Percentiles rank a stretch among this genome's conserved stretches.
phyloP scores from a whole-genome alignment of 225 moss, liverwort and hornwort genomes.

The Takakia lepidozioides region DNA sequence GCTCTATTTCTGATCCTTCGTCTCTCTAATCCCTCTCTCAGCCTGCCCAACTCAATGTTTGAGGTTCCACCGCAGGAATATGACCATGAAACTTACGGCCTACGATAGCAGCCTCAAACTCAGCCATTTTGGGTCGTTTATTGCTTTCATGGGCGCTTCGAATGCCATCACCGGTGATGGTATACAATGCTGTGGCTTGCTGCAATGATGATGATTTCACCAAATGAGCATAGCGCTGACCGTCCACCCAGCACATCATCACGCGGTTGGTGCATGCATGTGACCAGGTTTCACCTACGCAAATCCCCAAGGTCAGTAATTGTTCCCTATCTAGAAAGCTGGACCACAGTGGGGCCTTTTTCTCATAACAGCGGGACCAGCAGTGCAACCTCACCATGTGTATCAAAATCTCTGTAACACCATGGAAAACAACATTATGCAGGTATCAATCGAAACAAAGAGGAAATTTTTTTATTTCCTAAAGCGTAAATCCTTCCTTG shows the following conservation, averaged over 20 bases:
- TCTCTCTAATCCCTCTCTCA: too few relatives aligned
- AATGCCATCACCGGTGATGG: constrained; percentile 59
- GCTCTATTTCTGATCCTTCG: too few relatives aligned
- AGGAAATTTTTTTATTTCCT: too few relatives aligned
- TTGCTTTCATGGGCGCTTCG: too few relatives aligned
- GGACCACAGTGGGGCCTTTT: background rate
- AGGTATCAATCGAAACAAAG: too few relatives aligned
- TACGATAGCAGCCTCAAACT: too few relatives aligned
- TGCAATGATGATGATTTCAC: constrained; percentile 82
- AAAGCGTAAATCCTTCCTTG: too few relatives aligned
- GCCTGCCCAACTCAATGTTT: too few relatives aligned
- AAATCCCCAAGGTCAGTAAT: background rate
- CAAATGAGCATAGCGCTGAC: constrained; percentile 65
- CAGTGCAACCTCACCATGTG: background rate
- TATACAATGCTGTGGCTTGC: constrained; percentile 47
- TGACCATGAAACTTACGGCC: too few relatives aligned
- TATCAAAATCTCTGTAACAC: background rate
- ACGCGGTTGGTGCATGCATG: constrained; percentile 88
- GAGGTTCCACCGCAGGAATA: too few relatives aligned
- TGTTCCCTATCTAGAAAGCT: too few relatives aligned
- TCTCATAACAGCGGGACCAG: background rate
- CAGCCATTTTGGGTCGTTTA: too few relatives aligned
- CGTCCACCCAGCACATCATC: constrained; percentile 80
- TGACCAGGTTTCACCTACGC: constrained; percentile 81
- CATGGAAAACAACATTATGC: background rate